These are phyloP conservation scores for Monilinia vaccinii-corymbosi DNA, from an alignment of 2,329 filamentous ascomycete species.

Conservation along the genomic window DNA sequence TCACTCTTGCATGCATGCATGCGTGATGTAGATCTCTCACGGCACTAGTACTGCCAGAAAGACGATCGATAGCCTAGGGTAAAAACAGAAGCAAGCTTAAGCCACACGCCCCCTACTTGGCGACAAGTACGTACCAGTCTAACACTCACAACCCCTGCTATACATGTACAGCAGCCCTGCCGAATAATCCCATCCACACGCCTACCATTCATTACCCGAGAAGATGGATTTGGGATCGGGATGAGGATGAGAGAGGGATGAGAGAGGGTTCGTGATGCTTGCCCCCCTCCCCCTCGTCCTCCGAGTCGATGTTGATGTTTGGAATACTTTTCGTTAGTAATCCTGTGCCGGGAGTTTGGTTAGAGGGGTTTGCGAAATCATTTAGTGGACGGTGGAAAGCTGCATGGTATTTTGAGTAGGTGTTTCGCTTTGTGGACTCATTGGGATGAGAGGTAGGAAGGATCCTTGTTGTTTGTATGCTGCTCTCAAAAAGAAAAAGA, in stretches of 20 bases:
- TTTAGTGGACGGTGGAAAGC: slow-evolving; percentile 1
- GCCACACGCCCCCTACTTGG: too few species aligned
- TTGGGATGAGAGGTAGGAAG: neutral
- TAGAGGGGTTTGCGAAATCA: neutral
- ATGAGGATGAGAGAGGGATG: too few species aligned
- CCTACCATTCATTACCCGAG: too few species aligned
- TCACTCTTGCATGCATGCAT: slow-evolving; percentile 4
- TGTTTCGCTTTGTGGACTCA: neutral
- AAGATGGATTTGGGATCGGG: too few species aligned
- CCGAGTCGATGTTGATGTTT: slow-evolving; percentile 2
- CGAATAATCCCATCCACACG: too few species aligned
- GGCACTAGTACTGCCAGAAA: neutral
- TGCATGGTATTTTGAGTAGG: neutral
- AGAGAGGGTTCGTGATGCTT: too few species aligned
- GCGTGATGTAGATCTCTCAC: neutral
- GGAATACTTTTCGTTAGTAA: neutral
- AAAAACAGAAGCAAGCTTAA: too few species aligned
- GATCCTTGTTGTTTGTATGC: neutral
- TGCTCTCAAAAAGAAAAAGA: neutral
- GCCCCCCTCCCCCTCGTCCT: too few species aligned
- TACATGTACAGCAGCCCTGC: too few species aligned
- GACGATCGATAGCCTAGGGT: too few species aligned
- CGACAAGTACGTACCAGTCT: too few species aligned
- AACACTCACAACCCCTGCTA: too few species aligned
- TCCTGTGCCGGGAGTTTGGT: neutral